Conservation (phyloP, 2,329 filamentous ascomycete species). For the Canariomyces notabilis region DNA sequence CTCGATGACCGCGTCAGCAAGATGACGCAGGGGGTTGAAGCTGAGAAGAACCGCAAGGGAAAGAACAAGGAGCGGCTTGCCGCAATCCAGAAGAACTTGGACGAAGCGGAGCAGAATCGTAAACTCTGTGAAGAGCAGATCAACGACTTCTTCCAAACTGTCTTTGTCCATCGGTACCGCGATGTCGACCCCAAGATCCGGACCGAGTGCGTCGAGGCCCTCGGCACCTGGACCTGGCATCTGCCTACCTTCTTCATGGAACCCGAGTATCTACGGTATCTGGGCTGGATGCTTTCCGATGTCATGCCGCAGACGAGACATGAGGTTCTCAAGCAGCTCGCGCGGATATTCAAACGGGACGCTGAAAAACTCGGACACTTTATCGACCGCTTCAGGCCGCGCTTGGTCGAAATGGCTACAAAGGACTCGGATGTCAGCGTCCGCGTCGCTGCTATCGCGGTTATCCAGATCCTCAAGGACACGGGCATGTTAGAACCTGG, state of each 20-base stretch:
- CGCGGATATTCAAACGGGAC: slow-evolving; percentile 72
- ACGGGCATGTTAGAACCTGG: slow-evolving; percentile 83
- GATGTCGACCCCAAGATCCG: slow-evolving; percentile 88
- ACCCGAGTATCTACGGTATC: slow-evolving; percentile 81
- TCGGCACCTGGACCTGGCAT: slow-evolving; percentile 82
- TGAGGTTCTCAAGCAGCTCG: slow-evolving; percentile 82
- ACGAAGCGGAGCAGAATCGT: slow-evolving; percentile 64
- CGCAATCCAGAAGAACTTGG: slow-evolving; percentile 66
- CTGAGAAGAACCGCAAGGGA: slow-evolving; percentile 64
- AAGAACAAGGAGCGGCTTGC: slow-evolving; percentile 70
- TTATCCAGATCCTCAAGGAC: slow-evolving; percentile 76
- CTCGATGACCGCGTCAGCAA: slow-evolving; percentile 60
- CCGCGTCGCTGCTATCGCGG: slow-evolving; percentile 71
- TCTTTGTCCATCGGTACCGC: slow-evolving; percentile 93
- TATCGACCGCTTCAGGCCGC: slow-evolving; percentile 81
- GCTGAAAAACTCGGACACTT: slow-evolving; percentile 84
- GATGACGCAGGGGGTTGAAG: slow-evolving; percentile 71
- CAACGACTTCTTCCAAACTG: slow-evolving; percentile 81
- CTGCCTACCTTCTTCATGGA: slow-evolving; percentile 88
- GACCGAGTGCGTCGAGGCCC: slow-evolving; percentile 77
- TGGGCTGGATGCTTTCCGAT: slow-evolving; percentile 94
- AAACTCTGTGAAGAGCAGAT: slow-evolving; percentile 67
- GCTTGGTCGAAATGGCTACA: slow-evolving; percentile 89
- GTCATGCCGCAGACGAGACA: slow-evolving; percentile 65
- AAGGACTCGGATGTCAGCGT: slow-evolving; percentile 77